Base-by-base conservation (phyloP, 345 rosid species). In the Lumnitzera racemosa region DNA sequence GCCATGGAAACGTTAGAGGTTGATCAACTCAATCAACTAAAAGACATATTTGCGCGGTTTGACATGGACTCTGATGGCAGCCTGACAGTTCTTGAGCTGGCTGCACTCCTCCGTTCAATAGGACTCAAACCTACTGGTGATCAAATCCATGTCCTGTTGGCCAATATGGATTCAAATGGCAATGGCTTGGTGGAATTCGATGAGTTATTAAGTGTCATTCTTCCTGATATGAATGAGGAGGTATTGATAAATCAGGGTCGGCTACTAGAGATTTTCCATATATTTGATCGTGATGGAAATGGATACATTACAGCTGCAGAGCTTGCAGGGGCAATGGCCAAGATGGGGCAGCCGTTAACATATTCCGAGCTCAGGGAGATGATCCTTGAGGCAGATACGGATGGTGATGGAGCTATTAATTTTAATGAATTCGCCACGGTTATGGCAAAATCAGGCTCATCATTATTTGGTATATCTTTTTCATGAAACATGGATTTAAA, bases 41-140 rank as follows among this genome's bases (percentile, higher is more conserved):
- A 65, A 69, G 89, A 79, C 50, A 91, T 86, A 13, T 85, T 88
- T 27, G 66, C 70, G 6, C 78, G 88, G 47, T 91, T 91, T 49
- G 96, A 91, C 82, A 81, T 83, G 92, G 98, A 92, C 52, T 70
- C 81, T 4, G 98, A 91, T 25, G 98, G 96, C 54, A 92, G 95
- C 85, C 78, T 89, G n/a, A 92, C 96, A 0, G 72, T 89, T 52
- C 78, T 87, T 57, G 98, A 89, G 80, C 89, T 92, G 3, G 96
- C 98, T 0, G 96, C 95, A 5, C 76, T 89, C 60, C 74, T 87
- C 55, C 75, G 96, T 24, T 82, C 96, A 2, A 62, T 87, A 0
- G 90, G 98, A 1, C 81, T 91, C 58, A 85, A 80, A 80, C 96
- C 96, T 0, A 76, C 90, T 0, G 88, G 95, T 0, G 96, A 92